These are phyloP conservation scores for Verticillium zaregamsianum DNA, from an alignment of 2,329 filamentous ascomycete species.

Conservation along the genomic window DNA sequence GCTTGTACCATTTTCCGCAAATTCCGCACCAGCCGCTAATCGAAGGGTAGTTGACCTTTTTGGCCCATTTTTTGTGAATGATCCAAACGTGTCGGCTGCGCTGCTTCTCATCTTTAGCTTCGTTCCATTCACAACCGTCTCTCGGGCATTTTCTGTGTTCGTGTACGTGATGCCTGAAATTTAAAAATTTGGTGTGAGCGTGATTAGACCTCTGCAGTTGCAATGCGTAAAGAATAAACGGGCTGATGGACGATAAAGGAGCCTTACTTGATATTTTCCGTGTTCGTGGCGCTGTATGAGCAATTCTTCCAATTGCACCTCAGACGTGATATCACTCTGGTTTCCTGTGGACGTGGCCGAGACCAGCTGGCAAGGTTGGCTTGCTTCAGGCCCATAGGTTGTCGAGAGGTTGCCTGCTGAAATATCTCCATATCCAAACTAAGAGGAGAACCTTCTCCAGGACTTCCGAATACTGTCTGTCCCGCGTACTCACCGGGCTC, in stretches of 20 bases:
- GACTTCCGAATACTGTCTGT: background rate
- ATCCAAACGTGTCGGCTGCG: background rate
- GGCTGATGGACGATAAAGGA: background rate
- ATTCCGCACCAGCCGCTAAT: background rate
- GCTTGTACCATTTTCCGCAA: background rate
- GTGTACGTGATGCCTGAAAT: background rate
- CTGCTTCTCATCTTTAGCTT: background rate
- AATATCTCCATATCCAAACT: background rate
- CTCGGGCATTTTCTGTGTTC: background rate
- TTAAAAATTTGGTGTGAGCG: background rate
- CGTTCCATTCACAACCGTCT: background rate
- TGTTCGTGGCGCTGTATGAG: background rate
- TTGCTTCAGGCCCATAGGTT: background rate
- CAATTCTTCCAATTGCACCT: background rate
- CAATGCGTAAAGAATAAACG: background rate
- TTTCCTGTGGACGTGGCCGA: background rate
- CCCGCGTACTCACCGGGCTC: background rate
- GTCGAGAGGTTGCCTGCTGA: background rate
- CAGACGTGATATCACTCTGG: background rate
- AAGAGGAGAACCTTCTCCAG: background rate
- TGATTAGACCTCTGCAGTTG: too few species aligned
- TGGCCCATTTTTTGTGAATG: background rate
- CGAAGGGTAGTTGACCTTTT: background rate
- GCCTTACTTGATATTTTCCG: background rate
- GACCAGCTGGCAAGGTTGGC: background rate